phyloP scores from a whole-genome alignment of 345 rosid genomes.

The Passiflora organensis region DNA sequence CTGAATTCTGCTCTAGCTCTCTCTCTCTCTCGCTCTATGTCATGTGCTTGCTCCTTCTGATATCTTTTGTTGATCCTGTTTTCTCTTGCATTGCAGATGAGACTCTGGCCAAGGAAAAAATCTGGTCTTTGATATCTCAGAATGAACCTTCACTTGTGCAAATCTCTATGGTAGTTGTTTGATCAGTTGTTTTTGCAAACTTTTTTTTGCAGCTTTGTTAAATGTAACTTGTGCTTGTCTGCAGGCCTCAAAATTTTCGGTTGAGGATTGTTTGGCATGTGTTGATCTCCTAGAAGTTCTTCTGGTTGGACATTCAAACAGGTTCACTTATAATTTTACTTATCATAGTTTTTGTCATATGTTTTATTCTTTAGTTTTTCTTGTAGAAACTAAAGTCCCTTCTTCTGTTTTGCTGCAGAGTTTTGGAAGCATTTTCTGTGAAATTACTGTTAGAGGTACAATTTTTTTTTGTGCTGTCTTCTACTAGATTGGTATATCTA shows the following conservation, averaged over 20 bases:
- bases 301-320: conserved; percentile 76
- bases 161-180: conserved; percentile 47
- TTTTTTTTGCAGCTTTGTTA: background rate
- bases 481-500: conserved; percentile 1
- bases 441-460: conserved; percentile 63
- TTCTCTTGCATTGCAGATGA: conserved; percentile 54
- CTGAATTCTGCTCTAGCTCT: conserved; percentile 4
- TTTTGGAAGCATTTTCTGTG: conserved; percentile 64
- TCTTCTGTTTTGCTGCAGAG: conserved; percentile 41
- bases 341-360: background rate
- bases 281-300: conserved; percentile 80
- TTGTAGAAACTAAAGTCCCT: conserved; percentile 3
- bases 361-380: background rate
- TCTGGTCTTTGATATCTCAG: conserved; percentile 83
- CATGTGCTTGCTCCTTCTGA: too few species aligned
- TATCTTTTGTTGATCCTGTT: conserved; percentile 13
- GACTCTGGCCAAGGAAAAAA: conserved; percentile 73
- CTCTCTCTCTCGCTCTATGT: too few species aligned
- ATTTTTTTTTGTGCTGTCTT: background rate
- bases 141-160: conserved; percentile 82
- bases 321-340: conserved; percentile 35
- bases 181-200: background rate
- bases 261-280: conserved; percentile 71
- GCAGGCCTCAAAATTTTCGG: conserved; percentile 63
- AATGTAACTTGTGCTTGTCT: conserved; percentile 3